These are phyloP conservation scores for Ustilago vetiveriae DNA, from an alignment of 1,284 basidiomycete genomes.

Conservation along the genomic window DNA sequence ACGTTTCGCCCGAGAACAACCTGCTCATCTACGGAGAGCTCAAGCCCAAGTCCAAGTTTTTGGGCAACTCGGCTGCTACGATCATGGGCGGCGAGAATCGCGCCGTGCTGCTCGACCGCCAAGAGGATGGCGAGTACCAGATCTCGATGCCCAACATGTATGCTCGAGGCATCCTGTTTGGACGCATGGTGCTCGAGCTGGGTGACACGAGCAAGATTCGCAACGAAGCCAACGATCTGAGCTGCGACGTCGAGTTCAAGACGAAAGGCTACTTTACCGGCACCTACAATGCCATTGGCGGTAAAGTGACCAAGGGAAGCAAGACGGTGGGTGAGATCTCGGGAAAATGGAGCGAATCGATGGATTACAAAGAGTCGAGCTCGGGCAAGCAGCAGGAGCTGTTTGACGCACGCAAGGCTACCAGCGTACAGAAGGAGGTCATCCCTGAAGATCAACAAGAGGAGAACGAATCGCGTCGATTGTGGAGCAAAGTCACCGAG, in stretches of 20 bases:
- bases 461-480: slow-evolving; percentile 79
- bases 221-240: slow-evolving; percentile 80
- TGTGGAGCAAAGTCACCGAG: slow-evolving; percentile 86
- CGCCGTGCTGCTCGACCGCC: slow-evolving; percentile 59
- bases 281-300: slow-evolving; percentile 89
- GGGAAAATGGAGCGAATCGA: slow-evolving; percentile 89
- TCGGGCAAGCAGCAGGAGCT: slow-evolving; percentile 77
- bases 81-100: slow-evolving; percentile 90
- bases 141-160: slow-evolving; percentile 71
- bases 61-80: slow-evolving; percentile 77
- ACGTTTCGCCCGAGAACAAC: slow-evolving; percentile 88
- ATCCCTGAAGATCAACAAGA: slow-evolving; percentile 87
- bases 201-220: slow-evolving; percentile 88
- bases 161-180: slow-evolving; percentile 94
- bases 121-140: slow-evolving; percentile 62
- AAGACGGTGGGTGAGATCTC: slow-evolving; percentile 84
- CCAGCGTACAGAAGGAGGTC: slow-evolving; percentile 82
- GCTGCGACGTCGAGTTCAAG: slow-evolving; percentile 93
- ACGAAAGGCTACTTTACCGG: slow-evolving; percentile 98
- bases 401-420: slow-evolving; percentile 82
- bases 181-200: slow-evolving; percentile 96
- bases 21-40: slow-evolving; percentile 87
- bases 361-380: slow-evolving; percentile 79
- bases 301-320: slow-evolving; percentile 78
- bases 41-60: slow-evolving; percentile 92